Evolutionary conservation across 371 early-diverging fungal species (phyloP).

Genomic region (Mortierella sp.): DNA sequence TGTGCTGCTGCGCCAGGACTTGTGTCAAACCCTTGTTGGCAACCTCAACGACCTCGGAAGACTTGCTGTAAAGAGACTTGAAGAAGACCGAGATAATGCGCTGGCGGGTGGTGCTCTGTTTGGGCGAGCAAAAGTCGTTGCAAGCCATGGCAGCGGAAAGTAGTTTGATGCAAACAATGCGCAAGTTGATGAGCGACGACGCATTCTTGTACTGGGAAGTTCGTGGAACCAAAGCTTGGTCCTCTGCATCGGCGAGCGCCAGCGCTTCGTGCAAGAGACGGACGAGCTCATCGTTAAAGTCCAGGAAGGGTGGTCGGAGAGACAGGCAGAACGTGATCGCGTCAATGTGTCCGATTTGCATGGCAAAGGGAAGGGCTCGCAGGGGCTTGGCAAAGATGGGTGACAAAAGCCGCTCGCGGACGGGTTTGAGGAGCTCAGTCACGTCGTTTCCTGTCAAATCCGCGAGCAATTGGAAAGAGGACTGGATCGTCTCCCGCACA

Average conservation of each 20-base stretch:
- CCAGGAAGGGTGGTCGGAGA: conserved; percentile 90
- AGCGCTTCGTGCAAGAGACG: conserved; percentile 93
- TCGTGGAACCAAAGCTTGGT: conserved; percentile 92
- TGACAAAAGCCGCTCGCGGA: conserved; percentile 87
- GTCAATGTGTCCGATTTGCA: conserved; percentile 98
- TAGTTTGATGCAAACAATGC: conserved; percentile 96
- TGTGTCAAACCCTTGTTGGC: conserved; percentile 95
- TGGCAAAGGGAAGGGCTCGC: conserved; percentile 94
- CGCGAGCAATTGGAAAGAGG: conserved; percentile 85
- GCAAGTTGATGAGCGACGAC: conserved; percentile 85
- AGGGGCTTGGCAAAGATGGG: conserved; percentile 98
- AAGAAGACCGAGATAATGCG: conserved; percentile 98
- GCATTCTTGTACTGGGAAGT: conserved; percentile 87
- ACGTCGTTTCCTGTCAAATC: conserved; percentile 83
- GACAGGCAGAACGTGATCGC: conserved; percentile 97
- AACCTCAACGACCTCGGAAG: conserved; percentile 94
- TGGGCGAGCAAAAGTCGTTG: conserved; percentile 81
- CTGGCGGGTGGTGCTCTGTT: conserved; percentile 82
- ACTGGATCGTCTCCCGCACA: conserved; percentile 93
- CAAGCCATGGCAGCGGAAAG: conserved; percentile 94
- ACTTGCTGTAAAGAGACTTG: conserved; percentile 95
- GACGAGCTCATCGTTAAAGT: conserved; percentile 93
- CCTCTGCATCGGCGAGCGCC: conserved; percentile 97
- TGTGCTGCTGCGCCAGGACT: conserved; percentile 88
- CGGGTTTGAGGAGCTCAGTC: conserved; percentile 88